Evolutionary conservation across 306 rosid genomes (phyloP), one percentile per base, ranked within the genome.

Genomic region (Coriaria nepalensis): DNA sequence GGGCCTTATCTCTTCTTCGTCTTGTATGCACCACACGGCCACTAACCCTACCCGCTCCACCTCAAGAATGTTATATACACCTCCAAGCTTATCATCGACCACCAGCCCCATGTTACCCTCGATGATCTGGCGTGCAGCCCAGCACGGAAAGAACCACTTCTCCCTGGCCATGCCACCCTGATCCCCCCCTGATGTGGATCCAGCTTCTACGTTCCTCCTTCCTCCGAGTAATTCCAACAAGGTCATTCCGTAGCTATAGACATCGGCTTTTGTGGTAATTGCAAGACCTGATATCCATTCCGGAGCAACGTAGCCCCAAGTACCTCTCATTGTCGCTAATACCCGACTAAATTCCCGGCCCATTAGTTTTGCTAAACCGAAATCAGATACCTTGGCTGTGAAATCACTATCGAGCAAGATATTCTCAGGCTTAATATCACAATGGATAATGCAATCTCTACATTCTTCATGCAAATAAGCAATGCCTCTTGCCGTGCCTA

Each of bases 11-110:
- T 59, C 69, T 52, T 86, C 96, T 2, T 82, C 77, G 46, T 86
- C 96, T 60, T 86, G 96, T 62, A 86, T 82, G 77, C 96, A 86
- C 96, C 96, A 86, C 44, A 86, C 86, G 5, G 93, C 96, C 34
- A 86, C 88, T 52, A 74, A 40, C 2, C 70, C 88, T 43, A 70
- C 72, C 43, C 88, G 83, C 65, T 55, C 43, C 10, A 69, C 79
- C 79, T 86, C 78, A 40, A 72, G 80, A 49, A 51, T 50, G 63
- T 72, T 61, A 37, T 67, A 79, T 4, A 47, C 72, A 40, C 55
- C 37, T 5, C 69, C 86, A 2, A 86, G 86, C 64, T 67, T 72
- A 35, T 57, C 68, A 51, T 86, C 96, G 15, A 86, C 10, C 45
- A 81, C 82, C 9, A 74, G 72, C 38, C 49, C 58, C 15, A 77